Evolutionary conservation across 2,329 filamentous ascomycete species (phyloP), one percentile per base, ranked within the genome.

Genomic region (Lecanicillium sp.): DNA sequence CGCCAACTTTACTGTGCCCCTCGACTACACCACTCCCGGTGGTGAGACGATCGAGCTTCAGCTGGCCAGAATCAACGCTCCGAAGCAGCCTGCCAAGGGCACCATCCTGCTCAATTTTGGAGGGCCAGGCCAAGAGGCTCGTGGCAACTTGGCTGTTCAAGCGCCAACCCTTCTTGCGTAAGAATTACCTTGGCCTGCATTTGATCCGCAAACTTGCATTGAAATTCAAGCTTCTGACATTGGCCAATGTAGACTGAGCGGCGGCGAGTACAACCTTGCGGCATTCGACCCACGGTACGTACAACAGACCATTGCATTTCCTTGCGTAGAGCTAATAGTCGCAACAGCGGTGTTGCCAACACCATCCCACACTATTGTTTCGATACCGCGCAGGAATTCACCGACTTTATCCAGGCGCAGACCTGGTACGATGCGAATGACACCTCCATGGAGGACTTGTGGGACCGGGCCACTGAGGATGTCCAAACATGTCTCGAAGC

Each of bases 101-200:
- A 57, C 49, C 39, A 58, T 59, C 25, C 27, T 58, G 17, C 38
- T 58, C 37, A 60, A 60, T 39, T 54, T 49, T 41, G 52, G 53
- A 13, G 54, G 54, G 0, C 54, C 54, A 1, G 47, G 56, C 11
- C 22, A 25, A 25, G 22, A 25, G 11, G 6, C 22, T 6, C 22
- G 22, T 7, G 22, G 22, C 22, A 7, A 6, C 11, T 25, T 25
- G 22, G 22, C 22, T 25, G 22, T 11, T 25, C 22, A 25, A 11
- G 22, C 22, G 11, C 7, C 22, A 11, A 25, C 22, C 7, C 22
- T 25, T 7, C 22, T 25, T 25, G 22, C 22, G 22, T 25, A 25
- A 25, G 22, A 7, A 6, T 25, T 17, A 4, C 5, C 12, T 17
- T 33, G 4, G 18, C 15, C 15, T 18, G 13, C 13, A 33, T 33